A percentile compares a stretch with the other conserved stretches of the same genome.
phyloP scores from a whole-genome alignment of 495 filamentous ascomycete genomes.

The Hapsidospora chrysogenum region DNA sequence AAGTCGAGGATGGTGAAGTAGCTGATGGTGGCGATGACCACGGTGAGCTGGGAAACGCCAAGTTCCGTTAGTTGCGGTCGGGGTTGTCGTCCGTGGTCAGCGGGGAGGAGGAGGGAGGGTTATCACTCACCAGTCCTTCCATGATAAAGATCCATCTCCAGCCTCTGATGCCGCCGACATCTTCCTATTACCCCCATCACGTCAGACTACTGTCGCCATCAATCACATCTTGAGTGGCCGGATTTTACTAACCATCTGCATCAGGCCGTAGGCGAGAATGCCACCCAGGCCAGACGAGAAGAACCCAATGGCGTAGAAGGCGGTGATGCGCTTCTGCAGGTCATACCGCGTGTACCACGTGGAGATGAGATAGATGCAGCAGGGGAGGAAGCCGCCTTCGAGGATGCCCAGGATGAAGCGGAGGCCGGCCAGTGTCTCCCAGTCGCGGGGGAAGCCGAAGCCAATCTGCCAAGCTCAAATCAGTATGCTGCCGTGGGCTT shows the following conservation, averaged over 20 bases:
- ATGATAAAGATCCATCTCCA: constrained; percentile 57
- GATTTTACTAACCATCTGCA: constrained; percentile 39
- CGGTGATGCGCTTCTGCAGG: constrained; percentile 42
- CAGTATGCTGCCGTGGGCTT: not conserved
- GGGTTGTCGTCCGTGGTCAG: no score
- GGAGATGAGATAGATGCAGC: constrained; percentile 49
- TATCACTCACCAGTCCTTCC: constrained; percentile 33
- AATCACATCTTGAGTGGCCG: constrained; percentile 30
- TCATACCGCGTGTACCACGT: constrained; percentile 51
- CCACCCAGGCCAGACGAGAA: constrained; percentile 31
- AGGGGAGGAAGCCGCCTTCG: constrained; percentile 43
- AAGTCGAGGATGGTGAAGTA: constrained; percentile 43
- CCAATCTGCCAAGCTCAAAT: no score
- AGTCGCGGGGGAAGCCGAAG: constrained; percentile 31
- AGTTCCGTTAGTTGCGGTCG: no score
- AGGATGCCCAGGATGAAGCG: constrained; percentile 52
- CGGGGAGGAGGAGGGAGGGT: no score
- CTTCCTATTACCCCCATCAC: constrained; percentile 18
- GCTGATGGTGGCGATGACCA: constrained; percentile 21
- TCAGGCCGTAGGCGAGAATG: constrained; percentile 27
- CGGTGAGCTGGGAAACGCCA: no score
- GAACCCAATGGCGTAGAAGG: constrained; percentile 24
- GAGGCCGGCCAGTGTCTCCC: constrained; percentile 43
- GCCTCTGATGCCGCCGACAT: constrained; percentile 30
- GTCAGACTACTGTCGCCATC: no score